phyloP scores from a whole-genome alignment of 768 basidiomycete genomes.

The Coprinopsis cinerea region DNA sequence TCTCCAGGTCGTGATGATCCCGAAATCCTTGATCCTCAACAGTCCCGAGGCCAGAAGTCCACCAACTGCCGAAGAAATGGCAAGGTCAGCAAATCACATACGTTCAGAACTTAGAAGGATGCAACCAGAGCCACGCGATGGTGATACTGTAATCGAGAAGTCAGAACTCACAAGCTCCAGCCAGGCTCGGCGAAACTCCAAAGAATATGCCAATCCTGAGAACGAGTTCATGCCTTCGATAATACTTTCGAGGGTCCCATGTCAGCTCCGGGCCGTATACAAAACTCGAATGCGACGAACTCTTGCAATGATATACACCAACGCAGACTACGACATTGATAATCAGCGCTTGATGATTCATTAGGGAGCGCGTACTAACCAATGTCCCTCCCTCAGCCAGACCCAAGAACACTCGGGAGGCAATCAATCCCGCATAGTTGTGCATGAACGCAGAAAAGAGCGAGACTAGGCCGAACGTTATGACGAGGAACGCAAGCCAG shows the following conservation, averaged over 20 bases:
- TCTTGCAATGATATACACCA: conserved; percentile 32
- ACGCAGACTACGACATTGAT: conserved; percentile 23
- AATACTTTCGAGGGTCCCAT: conserved; percentile 19
- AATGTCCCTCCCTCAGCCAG: conserved; percentile 37
- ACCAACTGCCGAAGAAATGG: conserved; percentile 21
- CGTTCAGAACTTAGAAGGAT: no score
- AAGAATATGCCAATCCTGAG: conserved; percentile 30
- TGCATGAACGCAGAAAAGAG: conserved; percentile 34
- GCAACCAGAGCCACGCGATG: no score
- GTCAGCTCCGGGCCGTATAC: neutral
- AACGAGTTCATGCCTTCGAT: conserved; percentile 28
- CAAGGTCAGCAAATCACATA: neutral
- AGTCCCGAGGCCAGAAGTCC: conserved; percentile 33
- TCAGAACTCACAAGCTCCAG: conserved; percentile 29
- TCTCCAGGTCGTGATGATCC: conserved; percentile 26
- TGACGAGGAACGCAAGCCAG: conserved; percentile 33
- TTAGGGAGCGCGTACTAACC: conserved; percentile 19
- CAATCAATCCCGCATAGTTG: conserved; percentile 27
- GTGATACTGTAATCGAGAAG: no score
- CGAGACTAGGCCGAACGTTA: conserved; percentile 31
- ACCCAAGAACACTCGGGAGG: conserved; percentile 33
- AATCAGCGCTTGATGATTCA: neutral
- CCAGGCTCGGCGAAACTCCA: conserved; percentile 27
- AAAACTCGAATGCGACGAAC: conserved; percentile 17
- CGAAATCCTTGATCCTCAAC: conserved; percentile 26